These are phyloP conservation scores for Pinguiococcus pyrenoidosus DNA, from an alignment of 108 stramenopile species.

Conservation along the genomic window DNA sequence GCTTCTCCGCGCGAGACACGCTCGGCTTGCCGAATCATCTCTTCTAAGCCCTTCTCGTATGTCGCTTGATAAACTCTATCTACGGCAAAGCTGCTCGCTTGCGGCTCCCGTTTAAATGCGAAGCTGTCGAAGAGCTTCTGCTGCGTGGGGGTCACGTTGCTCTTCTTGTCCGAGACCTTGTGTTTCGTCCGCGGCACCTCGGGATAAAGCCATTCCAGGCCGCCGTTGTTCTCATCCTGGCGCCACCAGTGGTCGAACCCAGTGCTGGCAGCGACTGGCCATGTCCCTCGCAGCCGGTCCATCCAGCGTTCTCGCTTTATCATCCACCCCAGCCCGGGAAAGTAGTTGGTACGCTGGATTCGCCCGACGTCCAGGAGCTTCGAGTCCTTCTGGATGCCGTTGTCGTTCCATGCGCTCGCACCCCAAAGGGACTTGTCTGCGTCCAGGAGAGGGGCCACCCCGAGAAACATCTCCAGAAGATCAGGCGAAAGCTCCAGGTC, in stretches of 20 bases:
- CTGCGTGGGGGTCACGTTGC: too few relatives aligned
- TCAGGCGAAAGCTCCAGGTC: slow-evolving; percentile 1
- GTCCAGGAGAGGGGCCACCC: background rate
- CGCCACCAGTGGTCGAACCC: slow-evolving; percentile 5
- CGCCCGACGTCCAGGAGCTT: background rate
- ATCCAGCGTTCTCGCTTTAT: background rate
- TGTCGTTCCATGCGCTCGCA: slow-evolving; percentile 12
- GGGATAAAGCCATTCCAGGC: background rate
- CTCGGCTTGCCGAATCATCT: too few relatives aligned
- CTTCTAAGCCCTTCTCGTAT: too few relatives aligned
- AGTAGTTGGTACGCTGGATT: slow-evolving; percentile 2
- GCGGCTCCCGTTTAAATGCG: too few relatives aligned
- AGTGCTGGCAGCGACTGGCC: slow-evolving; percentile 3
- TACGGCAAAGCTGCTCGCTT: too few relatives aligned
- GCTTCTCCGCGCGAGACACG: too few relatives aligned
- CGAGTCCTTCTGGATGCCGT: background rate
- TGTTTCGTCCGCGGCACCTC: slow-evolving; percentile 1
- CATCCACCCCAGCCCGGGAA: slow-evolving; percentile 4
- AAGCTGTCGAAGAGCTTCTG: too few relatives aligned
- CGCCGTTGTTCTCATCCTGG: background rate
- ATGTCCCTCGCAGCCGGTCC: background rate
- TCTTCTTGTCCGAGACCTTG: background rate
- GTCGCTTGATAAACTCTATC: too few relatives aligned
- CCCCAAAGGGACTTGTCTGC: background rate
- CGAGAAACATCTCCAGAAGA: background rate